Conservation (phyloP, 192 early-diverging fungal species). For the Backusella liffmaniae region DNA sequence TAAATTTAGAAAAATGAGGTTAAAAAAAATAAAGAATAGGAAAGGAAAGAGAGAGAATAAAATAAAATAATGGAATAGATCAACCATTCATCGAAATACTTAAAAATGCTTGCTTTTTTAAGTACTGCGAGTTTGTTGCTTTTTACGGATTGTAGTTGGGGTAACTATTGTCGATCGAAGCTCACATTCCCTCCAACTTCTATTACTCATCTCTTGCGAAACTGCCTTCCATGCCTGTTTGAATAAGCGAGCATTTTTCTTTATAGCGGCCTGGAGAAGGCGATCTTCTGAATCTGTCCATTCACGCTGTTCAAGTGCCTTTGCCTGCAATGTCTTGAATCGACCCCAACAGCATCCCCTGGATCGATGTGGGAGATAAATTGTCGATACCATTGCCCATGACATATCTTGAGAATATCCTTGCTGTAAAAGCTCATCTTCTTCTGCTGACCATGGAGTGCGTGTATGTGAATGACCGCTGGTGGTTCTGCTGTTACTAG, state of each 20-base stretch:
- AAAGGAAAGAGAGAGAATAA: neutral
- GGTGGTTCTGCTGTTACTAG: neutral
- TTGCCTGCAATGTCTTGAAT: slow-evolving; percentile 30
- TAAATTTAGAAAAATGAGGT: neutral
- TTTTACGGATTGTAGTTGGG: neutral
- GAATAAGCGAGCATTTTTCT: slow-evolving; percentile 22
- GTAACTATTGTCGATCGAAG: neutral
- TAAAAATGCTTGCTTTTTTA: neutral
- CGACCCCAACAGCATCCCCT: slow-evolving; percentile 32
- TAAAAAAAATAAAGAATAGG: neutral
- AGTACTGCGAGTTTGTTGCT: neutral
- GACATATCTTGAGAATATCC: slow-evolving; percentile 26
- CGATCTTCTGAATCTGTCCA: slow-evolving; percentile 23
- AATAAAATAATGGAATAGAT: neutral
- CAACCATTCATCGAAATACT: neutral
- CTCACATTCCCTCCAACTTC: slow-evolving; percentile 29
- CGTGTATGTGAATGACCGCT: slow-evolving; percentile 11
- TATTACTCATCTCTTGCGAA: slow-evolving; percentile 12
- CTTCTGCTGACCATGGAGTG: slow-evolving; percentile 26
- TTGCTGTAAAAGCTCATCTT: slow-evolving; percentile 25
- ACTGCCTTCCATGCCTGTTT: slow-evolving; percentile 31
- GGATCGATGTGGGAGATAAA: slow-evolving; percentile 25
- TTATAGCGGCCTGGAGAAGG: slow-evolving; percentile 12
- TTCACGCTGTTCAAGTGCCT: slow-evolving; percentile 16
- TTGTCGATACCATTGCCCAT: slow-evolving; percentile 26